These are phyloP conservation scores for Trichophyton verrucosum DNA, from an alignment of 2,329 filamentous ascomycete species.

Conservation along the genomic window DNA sequence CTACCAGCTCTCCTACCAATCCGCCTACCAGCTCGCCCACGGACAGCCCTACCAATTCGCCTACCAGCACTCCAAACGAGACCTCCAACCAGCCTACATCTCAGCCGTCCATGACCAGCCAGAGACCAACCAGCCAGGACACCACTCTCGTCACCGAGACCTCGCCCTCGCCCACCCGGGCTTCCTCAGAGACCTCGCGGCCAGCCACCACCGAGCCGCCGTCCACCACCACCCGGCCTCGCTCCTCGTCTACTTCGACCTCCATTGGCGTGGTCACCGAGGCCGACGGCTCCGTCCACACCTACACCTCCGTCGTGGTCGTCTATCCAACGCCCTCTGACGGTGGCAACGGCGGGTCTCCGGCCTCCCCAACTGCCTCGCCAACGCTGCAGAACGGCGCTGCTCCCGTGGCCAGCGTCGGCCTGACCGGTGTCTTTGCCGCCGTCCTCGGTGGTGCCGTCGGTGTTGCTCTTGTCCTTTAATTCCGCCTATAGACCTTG, in stretches of 20 bases:
- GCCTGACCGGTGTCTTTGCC: conserved; percentile 24
- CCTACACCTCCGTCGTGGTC: conserved; percentile 35
- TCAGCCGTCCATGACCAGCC: conserved; percentile 1
- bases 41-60: not conserved
- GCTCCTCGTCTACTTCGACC: conserved; percentile 18
- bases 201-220: not conserved
- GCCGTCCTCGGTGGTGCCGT: conserved; percentile 33
- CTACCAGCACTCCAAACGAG: conserved; percentile 7
- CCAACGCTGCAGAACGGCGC: conserved; percentile 33
- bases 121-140: conserved; percentile 9
- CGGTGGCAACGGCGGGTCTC: conserved; percentile 11
- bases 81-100: not conserved
- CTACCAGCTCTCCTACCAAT: not conserved
- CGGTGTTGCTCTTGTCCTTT: conserved; percentile 29
- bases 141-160: conserved; percentile 7
- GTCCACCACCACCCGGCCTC: conserved; percentile 6
- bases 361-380: conserved; percentile 15
- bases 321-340: conserved; percentile 26
- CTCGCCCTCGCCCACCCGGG: not conserved
- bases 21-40: not conserved
- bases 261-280: conserved; percentile 31
- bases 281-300: conserved; percentile 30
- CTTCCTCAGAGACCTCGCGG: not conserved
- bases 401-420: conserved; percentile 19
- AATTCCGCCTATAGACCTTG: conserved; percentile 8